Percentiles rank a stretch among this genome's conserved stretches.
phyloP scores from a whole-genome alignment of 2,329 filamentous ascomycete species.

The Fusarium sublunatum region DNA sequence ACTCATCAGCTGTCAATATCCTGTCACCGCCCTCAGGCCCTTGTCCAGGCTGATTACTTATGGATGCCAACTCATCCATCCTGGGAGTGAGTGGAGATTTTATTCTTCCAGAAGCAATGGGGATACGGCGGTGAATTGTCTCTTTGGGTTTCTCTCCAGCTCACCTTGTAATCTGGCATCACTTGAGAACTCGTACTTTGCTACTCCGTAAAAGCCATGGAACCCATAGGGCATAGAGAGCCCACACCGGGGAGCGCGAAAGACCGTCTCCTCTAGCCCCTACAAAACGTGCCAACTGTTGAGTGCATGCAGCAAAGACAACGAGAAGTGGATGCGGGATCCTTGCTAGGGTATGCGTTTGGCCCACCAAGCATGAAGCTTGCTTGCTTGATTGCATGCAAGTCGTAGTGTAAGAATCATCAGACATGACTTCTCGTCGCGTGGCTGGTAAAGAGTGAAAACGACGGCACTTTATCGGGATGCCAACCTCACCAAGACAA shows the following conservation, averaged over 20 bases:
- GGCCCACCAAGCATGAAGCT: constrained; percentile 25
- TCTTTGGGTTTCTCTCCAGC: too few relatives aligned
- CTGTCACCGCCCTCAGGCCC: constrained; percentile 21
- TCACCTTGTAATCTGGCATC: background rate
- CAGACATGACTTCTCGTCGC: constrained; percentile 2
- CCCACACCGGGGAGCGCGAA: constrained; percentile 24
- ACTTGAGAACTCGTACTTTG: too few relatives aligned
- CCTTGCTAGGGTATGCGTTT: constrained; percentile 28
- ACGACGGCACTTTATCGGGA: constrained; percentile 8
- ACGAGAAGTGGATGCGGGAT: constrained; percentile 20
- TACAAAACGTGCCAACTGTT: constrained; percentile 39
- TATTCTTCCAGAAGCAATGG: too few relatives aligned
- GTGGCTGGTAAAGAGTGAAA: constrained; percentile 16
- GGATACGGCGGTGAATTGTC: too few relatives aligned
- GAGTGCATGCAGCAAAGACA: constrained; percentile 45
- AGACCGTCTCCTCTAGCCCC: constrained; percentile 22
- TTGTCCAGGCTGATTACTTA: constrained; percentile 12
- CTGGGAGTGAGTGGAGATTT: background rate
- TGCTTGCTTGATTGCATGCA: constrained; percentile 7
- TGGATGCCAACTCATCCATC: constrained; percentile 32
- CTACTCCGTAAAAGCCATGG: background rate
- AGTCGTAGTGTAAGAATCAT: constrained; percentile 6
- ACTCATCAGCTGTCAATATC: constrained; percentile 9
- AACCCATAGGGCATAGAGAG: constrained; percentile 25
- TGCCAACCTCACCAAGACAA: background rate